Conservation (phyloP, 768 basidiomycete species). For the Tylopilus plumbeoviolaceoides region DNA sequence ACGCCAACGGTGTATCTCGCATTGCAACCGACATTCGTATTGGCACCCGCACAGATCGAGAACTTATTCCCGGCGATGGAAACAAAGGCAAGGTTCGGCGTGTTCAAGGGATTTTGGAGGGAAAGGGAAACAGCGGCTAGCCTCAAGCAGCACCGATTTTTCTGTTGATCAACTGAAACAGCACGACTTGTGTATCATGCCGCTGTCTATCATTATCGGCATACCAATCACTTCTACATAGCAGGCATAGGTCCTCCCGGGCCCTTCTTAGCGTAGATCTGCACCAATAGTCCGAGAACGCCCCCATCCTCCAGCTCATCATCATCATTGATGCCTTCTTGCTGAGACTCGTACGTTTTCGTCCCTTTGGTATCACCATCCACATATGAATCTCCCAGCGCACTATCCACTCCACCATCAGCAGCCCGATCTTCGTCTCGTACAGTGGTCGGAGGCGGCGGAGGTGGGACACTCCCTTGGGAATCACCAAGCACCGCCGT, state of each 20-base stretch:
- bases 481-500: slow-evolving; percentile 77
- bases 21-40: slow-evolving; percentile 94
- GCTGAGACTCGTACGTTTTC: slow-evolving; percentile 36
- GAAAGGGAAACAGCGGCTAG: slow-evolving; percentile 11
- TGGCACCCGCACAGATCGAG: slow-evolving; percentile 78
- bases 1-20: slow-evolving; percentile 67
- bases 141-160: too few relatives aligned
- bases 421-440: slow-evolving; percentile 45
- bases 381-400: slow-evolving; percentile 67
- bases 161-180: neutral
- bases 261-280: slow-evolving; percentile 70
- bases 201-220: neutral
- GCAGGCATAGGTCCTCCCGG: slow-evolving; percentile 44
- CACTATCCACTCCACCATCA: slow-evolving; percentile 58
- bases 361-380: slow-evolving; percentile 52
- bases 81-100: slow-evolving; percentile 78
- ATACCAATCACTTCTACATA: slow-evolving; percentile 25
- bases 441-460: slow-evolving; percentile 18
- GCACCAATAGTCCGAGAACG: slow-evolving; percentile 77
- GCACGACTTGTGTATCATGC: too few relatives aligned
- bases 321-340: slow-evolving; percentile 54
- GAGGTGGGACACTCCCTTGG: slow-evolving; percentile 47
- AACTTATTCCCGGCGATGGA: slow-evolving; percentile 57
- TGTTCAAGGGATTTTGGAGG: slow-evolving; percentile 73
- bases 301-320: slow-evolving; percentile 74